These are phyloP conservation scores for Urtica urens DNA, from an alignment of 306 rosid genomes.

Conservation along the genomic window DNA sequence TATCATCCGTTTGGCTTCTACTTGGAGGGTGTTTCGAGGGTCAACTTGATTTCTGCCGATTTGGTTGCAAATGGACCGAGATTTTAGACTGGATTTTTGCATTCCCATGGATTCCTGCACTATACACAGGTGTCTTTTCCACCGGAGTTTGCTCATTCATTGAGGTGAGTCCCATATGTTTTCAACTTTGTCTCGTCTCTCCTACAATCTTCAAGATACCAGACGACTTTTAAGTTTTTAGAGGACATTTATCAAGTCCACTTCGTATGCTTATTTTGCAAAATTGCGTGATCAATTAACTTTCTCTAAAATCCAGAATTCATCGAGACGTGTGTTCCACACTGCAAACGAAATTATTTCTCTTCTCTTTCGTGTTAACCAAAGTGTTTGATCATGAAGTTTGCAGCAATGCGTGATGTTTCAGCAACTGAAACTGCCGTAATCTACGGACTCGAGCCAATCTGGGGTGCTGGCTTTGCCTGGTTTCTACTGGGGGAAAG, in stretches of 20 bases:
- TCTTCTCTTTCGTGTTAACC: neutral
- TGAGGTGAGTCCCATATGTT: conserved; percentile 34
- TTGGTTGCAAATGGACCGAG: conserved; percentile 42
- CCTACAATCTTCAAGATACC: too few relatives aligned
- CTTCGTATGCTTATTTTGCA: too few relatives aligned
- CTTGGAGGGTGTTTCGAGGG: conserved; percentile 39
- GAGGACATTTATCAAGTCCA: too few relatives aligned
- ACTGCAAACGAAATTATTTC: neutral
- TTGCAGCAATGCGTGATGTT: conserved; percentile 63
- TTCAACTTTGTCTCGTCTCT: too few relatives aligned
- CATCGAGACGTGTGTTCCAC: neutral
- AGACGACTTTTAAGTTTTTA: too few relatives aligned
- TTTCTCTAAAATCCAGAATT: neutral
- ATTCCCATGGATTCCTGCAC: conserved; percentile 73
- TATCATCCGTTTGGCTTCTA: conserved; percentile 46
- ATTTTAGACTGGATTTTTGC: conserved; percentile 37
- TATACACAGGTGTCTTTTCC: conserved; percentile 59
- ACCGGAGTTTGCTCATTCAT: conserved; percentile 59
- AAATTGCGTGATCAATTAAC: neutral
- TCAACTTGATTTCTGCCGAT: conserved; percentile 14
- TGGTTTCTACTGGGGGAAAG: conserved; percentile 81
- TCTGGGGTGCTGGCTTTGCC: conserved; percentile 74
- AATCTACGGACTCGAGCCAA: conserved; percentile 66
- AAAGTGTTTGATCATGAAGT: conserved; percentile 19
- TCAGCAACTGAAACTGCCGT: conserved; percentile 73